These are phyloP conservation scores for Cordyceps farinosa DNA, from an alignment of 2,329 filamentous ascomycete species.

Conservation along the genomic window DNA sequence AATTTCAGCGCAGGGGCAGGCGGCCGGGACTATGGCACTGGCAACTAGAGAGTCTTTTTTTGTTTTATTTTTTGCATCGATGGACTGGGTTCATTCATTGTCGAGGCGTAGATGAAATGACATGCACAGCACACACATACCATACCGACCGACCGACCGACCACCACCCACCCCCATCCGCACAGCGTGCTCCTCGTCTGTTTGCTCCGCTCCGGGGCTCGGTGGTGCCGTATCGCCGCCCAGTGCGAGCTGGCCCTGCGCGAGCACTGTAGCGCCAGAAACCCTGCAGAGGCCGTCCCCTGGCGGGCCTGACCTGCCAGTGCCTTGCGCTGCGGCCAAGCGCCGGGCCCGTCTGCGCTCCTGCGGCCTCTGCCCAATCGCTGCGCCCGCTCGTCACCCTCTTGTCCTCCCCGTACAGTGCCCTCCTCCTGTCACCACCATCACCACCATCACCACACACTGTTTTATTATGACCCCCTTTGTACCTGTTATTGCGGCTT, in stretches of 20 bases:
- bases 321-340: background rate
- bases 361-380: background rate
- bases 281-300: background rate
- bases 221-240: slow-evolving; percentile 12
- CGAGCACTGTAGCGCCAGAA: background rate
- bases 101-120: no score
- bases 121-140: no score
- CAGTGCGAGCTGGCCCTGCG: background rate
- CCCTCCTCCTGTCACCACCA: background rate
- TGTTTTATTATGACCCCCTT: no score
- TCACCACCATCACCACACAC: background rate
- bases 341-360: slow-evolving; percentile 1
- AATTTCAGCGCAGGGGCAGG: background rate
- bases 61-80: background rate
- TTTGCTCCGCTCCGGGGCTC: slow-evolving; percentile 13
- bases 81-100: no score
- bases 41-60: background rate
- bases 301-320: background rate
- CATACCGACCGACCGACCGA: no score
- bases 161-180: no score
- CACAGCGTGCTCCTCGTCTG: background rate
- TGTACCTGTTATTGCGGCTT: no score
- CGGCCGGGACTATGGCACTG: background rate
- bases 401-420: background rate
- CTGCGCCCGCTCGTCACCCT: background rate